Evolutionary conservation across 2,329 filamentous ascomycete species (phyloP), one percentile per base, ranked within the genome.

Genomic region (Tolypocladium capitatum): DNA sequence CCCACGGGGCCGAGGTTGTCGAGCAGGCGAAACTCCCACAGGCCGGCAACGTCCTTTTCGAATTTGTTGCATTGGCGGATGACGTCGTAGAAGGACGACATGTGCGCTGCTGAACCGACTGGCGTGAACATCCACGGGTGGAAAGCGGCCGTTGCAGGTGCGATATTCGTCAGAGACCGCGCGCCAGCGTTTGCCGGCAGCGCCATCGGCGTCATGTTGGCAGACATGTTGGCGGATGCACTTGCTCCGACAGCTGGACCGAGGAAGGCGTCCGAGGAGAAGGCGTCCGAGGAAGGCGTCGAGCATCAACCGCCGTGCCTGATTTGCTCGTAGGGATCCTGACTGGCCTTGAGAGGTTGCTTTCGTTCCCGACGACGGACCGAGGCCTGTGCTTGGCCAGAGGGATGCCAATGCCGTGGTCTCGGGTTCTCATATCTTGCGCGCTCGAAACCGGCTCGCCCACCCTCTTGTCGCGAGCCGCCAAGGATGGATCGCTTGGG

Each of bases 31-130:
- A 60, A 59, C 18, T 55, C 49, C 54, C 56, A 60, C 32, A 56
- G 49, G n/a, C 30, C 38, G 9, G 42, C 42, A n/a, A 50, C 32
- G 14, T 55, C 30, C 21, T 50, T 50, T n/a, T 58, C 49, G 27
- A 58, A 55, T 42, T 60, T 60, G 51, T 60, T 60, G 54, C 56
- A 57, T 27, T 47, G 51, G 13, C 49, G 33, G 21, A 60, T 49
- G 18, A 60, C 58, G 27, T 55, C 44, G 32, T 48, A 45, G 14
- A 59, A 58, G 6, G 50, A 53, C 3, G 48, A 38, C 49, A 44
- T 49, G 6, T 30, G 33, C 27, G 27, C 28, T 28, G 31, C 18
- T 32, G 40, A 10, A 36, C 11, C 5, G 31, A 27, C 38, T 3
- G 48, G 41, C 18, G 27, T 16, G 20, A 50, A 9, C 8, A 41